Conservation (phyloP, 2,329 filamentous ascomycete species). For the Bipolaris sorokiniana region DNA sequence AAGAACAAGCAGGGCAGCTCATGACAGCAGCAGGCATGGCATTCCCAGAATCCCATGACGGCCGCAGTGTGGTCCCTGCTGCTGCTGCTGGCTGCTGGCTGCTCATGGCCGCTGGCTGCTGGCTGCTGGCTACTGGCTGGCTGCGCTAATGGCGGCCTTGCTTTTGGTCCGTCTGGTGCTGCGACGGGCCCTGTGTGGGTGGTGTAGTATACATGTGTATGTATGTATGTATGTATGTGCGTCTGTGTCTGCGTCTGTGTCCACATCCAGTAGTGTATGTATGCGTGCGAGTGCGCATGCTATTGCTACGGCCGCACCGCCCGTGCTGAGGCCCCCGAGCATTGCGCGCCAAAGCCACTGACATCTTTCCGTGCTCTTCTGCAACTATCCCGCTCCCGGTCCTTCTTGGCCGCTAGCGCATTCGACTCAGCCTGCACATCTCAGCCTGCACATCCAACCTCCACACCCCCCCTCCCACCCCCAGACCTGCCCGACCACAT, state of each 20-base stretch:
- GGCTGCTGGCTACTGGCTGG: not conserved
- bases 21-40: constrained; percentile 8
- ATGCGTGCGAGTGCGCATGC: not conserved
- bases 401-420: constrained; percentile 23
- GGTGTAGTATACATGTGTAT: no score
- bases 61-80: constrained; percentile 3
- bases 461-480: constrained; percentile 1
- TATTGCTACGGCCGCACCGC: constrained; percentile 1
- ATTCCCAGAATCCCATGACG: constrained; percentile 16
- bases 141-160: not conserved
- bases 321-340: constrained; percentile 4
- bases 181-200: not conserved
- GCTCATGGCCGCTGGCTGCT: not conserved
- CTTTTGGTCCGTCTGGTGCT: not conserved
- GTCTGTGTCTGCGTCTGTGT: no score
- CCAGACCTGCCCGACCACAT: constrained; percentile 2
- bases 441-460: constrained; percentile 17
- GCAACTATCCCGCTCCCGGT: constrained; percentile 17
- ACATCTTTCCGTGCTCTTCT: constrained; percentile 16
- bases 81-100: not conserved
- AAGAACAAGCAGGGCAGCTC: constrained; percentile 4
- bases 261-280: no score
- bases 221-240: no score
- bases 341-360: constrained; percentile 15
- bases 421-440: constrained; percentile 18